A percentile compares a stretch with the other conserved stretches of the same genome.
Conservation (phyloP, 768 basidiomycete species). For the Fomitopsis pulvina region DNA sequence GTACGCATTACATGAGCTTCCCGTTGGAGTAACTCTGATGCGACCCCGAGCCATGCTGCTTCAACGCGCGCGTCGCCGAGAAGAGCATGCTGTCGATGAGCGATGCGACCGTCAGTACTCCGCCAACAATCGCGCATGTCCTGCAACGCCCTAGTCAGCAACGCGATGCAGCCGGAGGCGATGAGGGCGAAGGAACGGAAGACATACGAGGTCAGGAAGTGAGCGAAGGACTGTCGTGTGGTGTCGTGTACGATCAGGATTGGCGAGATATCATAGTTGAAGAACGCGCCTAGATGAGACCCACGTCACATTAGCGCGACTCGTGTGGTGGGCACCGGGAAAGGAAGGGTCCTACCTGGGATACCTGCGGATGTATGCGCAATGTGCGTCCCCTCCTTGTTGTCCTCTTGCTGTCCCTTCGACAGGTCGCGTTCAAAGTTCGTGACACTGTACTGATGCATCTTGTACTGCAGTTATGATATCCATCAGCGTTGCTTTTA, state of each 20-base stretch:
- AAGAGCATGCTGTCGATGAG: constrained; percentile 85
- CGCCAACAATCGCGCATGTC: constrained; percentile 96
- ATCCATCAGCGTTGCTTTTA: neutral
- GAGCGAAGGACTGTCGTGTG: constrained; percentile 90
- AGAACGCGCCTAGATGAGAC: constrained; percentile 53
- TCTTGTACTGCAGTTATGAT: constrained; percentile 50
- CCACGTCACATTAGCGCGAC: neutral
- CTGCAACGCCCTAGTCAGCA: constrained; percentile 32
- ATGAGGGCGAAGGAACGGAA: neutral
- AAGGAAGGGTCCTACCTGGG: constrained; percentile 38
- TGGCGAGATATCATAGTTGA: constrained; percentile 96
- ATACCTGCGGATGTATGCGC: constrained; percentile 70
- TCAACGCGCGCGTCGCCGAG: constrained; percentile 68
- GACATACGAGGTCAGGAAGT: constrained; percentile 94
- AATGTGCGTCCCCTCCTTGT: constrained; percentile 58
- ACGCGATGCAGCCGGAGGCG: neutral
- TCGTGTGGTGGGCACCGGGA: neutral
- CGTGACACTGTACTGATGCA: constrained; percentile 94
- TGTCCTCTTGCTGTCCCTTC: constrained; percentile 52
- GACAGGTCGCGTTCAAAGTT: constrained; percentile 91
- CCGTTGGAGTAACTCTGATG: constrained; percentile 18
- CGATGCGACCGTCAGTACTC: constrained; percentile 91
- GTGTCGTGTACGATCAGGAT: constrained; percentile 92
- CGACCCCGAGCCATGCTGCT: constrained; percentile 39
- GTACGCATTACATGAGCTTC: constrained; percentile 19